Conservation (phyloP, 2,329 filamentous ascomycete genomes). For the Zalaria obscura region DNA sequence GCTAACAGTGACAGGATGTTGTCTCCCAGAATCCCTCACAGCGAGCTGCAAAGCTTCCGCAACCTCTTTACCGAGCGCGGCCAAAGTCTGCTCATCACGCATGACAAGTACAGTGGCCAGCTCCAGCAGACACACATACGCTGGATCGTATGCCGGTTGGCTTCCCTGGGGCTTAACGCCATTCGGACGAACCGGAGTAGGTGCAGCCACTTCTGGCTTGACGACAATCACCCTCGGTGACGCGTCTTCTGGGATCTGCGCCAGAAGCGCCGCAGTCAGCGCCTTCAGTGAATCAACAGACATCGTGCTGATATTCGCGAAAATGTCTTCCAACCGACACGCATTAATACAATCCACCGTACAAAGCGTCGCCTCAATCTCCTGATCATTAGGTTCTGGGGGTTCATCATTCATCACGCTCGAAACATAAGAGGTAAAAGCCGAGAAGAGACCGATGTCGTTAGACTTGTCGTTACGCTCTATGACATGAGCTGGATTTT, state of each 20-base stretch:
- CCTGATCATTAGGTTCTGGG: slow-evolving; percentile 91
- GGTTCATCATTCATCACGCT: slow-evolving; percentile 97
- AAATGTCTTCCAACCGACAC: slow-evolving; percentile 70
- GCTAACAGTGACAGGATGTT: slow-evolving; percentile 74
- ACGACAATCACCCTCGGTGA: slow-evolving; percentile 73
- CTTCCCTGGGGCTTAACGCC: slow-evolving; percentile 42
- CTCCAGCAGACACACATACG: slow-evolving; percentile 80
- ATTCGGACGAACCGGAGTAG: slow-evolving; percentile 43
- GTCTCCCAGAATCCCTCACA: slow-evolving; percentile 61
- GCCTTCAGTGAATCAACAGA: slow-evolving; percentile 43
- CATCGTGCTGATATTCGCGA: slow-evolving; percentile 65
- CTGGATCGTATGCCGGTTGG: slow-evolving; percentile 64
- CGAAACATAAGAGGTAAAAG: slow-evolving; percentile 93
- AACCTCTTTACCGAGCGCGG: slow-evolving; percentile 61
- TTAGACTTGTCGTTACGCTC: slow-evolving; percentile 66
- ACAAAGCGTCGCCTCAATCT: slow-evolving; percentile 87
- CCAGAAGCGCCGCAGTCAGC: slow-evolving; percentile 60
- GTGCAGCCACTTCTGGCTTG: slow-evolving; percentile 65
- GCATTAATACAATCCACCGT: slow-evolving; percentile 89
- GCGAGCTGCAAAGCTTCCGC: slow-evolving; percentile 69
- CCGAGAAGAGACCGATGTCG: slow-evolving; percentile 81
- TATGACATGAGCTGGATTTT: slow-evolving; percentile 82
- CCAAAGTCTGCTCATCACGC: slow-evolving; percentile 58
- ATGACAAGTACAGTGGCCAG: slow-evolving; percentile 72
- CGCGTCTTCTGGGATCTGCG: slow-evolving; percentile 75